Conservation (phyloP, 495 filamentous ascomycete genomes). For the Polyplosphaeria fusca region DNA sequence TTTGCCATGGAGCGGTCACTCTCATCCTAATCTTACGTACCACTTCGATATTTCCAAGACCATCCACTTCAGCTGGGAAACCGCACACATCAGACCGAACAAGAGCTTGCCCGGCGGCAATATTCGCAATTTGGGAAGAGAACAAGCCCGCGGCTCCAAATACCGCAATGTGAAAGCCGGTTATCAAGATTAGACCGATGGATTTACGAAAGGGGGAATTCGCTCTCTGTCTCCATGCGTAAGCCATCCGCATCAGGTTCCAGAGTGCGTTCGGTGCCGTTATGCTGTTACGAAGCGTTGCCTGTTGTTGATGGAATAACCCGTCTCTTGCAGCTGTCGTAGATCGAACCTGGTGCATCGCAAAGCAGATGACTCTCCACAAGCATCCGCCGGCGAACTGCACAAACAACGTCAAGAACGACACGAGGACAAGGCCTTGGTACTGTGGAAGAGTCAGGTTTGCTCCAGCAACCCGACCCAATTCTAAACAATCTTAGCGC, state of each 20-base stretch:
- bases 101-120: conserved; percentile 6
- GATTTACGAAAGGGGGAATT: conserved; percentile 6
- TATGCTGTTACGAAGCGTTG: conserved; percentile 23
- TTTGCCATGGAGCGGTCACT: too few species aligned
- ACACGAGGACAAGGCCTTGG: conserved; percentile 20
- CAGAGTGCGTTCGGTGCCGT: conserved; percentile 21
- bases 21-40: too few species aligned
- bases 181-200: conserved; percentile 12
- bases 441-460: conserved; percentile 17
- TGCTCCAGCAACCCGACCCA: conserved; percentile 9
- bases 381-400: conserved; percentile 22
- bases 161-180: conserved; percentile 17
- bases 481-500: neutral
- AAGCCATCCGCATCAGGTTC: conserved; percentile 1
- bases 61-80: conserved; percentile 5
- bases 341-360: conserved; percentile 24
- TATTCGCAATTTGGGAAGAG: conserved; percentile 20
- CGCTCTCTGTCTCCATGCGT: conserved; percentile 17
- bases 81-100: conserved; percentile 9
- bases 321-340: conserved; percentile 16
- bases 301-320: conserved; percentile 31
- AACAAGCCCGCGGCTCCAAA: conserved; percentile 24
- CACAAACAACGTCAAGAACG: conserved; percentile 33
- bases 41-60: neutral
- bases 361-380: conserved; percentile 31